phyloP scores from a whole-genome alignment of 768 basidiomycete species.

The Lactarius sp. region DNA sequence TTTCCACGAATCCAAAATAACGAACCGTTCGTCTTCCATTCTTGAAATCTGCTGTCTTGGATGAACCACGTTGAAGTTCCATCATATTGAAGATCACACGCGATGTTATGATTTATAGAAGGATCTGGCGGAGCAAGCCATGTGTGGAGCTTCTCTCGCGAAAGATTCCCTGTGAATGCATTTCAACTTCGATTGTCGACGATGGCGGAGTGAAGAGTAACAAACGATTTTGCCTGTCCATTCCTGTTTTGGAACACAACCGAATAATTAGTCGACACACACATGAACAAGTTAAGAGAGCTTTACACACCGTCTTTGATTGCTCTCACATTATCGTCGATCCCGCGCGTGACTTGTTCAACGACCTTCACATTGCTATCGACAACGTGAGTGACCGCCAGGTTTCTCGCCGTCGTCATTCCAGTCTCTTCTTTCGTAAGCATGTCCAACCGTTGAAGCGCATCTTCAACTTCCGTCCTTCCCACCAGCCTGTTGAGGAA shows the following conservation, averaged over 20 bases:
- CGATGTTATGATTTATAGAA: conserved; percentile 8
- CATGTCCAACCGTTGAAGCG: not conserved
- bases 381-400: not conserved
- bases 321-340: not conserved
- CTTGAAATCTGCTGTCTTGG: not conserved
- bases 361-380: not conserved
- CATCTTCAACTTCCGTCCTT: not conserved
- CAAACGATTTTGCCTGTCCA: not conserved
- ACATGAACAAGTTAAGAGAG: not conserved
- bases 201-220: not conserved
- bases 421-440: conserved; percentile 2
- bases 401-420: not conserved
- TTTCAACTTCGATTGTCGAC: not conserved
- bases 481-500: not conserved
- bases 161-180: not conserved
- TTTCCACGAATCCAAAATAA: conserved; percentile 13
- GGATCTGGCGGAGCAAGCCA: conserved; percentile 12
- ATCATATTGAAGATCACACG: not conserved
- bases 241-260: not conserved
- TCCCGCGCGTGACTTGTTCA: not conserved
- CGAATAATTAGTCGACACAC: not conserved
- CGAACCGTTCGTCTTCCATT: not conserved
- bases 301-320: not conserved
- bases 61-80: conserved; percentile 6
- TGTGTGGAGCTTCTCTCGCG: not conserved